Base-by-base conservation (phyloP, 2,329 filamentous ascomycete genomes). In the Kalaharituber pfeilii region DNA sequence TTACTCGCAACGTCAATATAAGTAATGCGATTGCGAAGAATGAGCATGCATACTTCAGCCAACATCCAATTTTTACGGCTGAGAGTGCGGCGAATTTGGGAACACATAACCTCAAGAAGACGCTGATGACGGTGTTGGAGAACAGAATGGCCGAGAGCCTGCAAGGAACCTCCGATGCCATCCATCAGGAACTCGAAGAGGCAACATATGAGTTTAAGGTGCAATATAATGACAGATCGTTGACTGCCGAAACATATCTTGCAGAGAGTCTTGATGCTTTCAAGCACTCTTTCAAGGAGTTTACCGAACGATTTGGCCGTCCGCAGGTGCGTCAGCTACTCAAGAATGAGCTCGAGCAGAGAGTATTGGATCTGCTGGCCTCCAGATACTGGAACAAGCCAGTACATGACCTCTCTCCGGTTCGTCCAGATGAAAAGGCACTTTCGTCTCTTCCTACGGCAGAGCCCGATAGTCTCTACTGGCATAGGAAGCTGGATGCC, bases 181-280 rank as follows among this genome's bases (percentile, higher is more conserved):
- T 98, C 61, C 82, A 83, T 58, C 86, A 94, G 66, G 91, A 98
- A 67, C 78, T 98, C 0, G 89, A 95, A 65, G 91, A 98, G 69
- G 88, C 91, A 2, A 89, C 86, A 0, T 98, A 98, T 66, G 89
- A 98, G 69, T 98, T 94, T 75, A 98, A 98, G 68, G 91, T 98
- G 4, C 93, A 98, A 68, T 98, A 98, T 71, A 98, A 98, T 65
- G 91, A 98, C 67, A 81, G 91, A 5, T 86, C 89, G 1, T 73
- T 98, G 30, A 94, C 86, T 51, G 91, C 91, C 1, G 91, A 98
- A 67, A 94, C 89, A 3, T 98, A 98, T 66, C 77, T 98, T 36
- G 91, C 91, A 1, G 91, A 96, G 68, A 94, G 85, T 61, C 72
- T 98, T 2, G 91, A 98, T 67, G 81, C 82, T 20, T 96, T 98